Evolutionary conservation across 371 early-diverging fungal species (phyloP), one percentile per base, ranked within the genome.

Genomic region (Dinochytrium kinnereticum): DNA sequence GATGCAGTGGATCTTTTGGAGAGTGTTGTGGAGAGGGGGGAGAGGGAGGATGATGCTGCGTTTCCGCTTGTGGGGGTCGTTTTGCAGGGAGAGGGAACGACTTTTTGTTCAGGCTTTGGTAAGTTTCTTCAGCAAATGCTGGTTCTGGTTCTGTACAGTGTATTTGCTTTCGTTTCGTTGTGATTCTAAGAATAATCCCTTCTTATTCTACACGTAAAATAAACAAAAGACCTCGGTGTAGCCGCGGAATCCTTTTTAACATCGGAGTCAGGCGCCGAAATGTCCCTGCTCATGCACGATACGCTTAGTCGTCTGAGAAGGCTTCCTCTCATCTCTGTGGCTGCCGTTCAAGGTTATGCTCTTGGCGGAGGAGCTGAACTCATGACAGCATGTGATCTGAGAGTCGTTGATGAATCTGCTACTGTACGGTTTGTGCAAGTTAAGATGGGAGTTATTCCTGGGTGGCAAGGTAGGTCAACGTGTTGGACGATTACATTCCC

Each of bases 341-440:
- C 91, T 0, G 87, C 90, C 0, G 80, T 92, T 24, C 87, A 89
- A 13, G 90, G 91, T 7, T 72, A 85, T 15, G 91, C 90, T 26
- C 81, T 92, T 31, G 93, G 92, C 3, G 93, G 91, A 7, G 93
- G 93, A 13, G 91, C 91, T 2, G 93, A 93, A 71, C 77, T 92
- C 44, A 74, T 88, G 1, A 87, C 89, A 0, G 87, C 86, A 19
- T 87, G 88, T 73, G 93, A 93, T 69, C 85, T 86, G 70, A 76
- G 91, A 5, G 87, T 90, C 51, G 76, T 90, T 72, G 64, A 81
- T 13, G 77, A 74, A 13, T 36, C 73, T 5, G 81, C 88, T 67
- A 53, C 73, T 64, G 38, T 91, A 19, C 87, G 86, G 36, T 91
- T 70, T 65, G 87, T 92, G 0, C 92, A 92, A 70, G 83, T 86